Evolutionary conservation across 768 basidiomycete genomes (phyloP).

Genomic region (Butyriboletus loyo): DNA sequence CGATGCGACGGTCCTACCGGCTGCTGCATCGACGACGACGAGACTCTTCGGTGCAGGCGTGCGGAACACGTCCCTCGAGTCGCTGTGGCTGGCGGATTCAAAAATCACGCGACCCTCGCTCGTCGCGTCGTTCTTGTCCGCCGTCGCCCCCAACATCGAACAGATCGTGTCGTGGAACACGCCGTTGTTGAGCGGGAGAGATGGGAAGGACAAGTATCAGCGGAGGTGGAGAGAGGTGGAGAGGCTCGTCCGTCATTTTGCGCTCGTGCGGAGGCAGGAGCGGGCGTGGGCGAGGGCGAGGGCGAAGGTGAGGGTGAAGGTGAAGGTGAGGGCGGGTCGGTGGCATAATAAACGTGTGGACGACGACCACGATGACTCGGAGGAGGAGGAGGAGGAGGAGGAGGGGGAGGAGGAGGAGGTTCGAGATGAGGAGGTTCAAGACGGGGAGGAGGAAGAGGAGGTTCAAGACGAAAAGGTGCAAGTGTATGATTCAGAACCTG

Average conservation of each 20-base stretch:
- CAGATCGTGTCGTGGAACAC: constrained; percentile 32
- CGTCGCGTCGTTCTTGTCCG: constrained; percentile 28
- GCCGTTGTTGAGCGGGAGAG: constrained; percentile 23
- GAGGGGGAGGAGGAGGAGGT: neutral
- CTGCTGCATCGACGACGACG: neutral
- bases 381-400: too few species aligned
- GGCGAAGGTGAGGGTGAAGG: too few species aligned
- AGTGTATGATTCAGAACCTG: constrained; percentile 25
- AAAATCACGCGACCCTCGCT: constrained; percentile 25
- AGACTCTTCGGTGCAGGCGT: constrained; percentile 19
- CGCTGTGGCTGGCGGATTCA: constrained; percentile 28
- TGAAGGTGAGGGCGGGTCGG: too few species aligned
- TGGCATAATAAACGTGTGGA: too few species aligned
- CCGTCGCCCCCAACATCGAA: constrained; percentile 29
- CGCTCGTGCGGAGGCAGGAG: constrained; percentile 20
- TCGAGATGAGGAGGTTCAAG: constrained; percentile 6
- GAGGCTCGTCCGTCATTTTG: constrained; percentile 19
- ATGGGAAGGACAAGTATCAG: constrained; percentile 25
- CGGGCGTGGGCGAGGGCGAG: constrained; percentile 12
- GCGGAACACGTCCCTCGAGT: constrained; percentile 25
- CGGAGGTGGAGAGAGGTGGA: constrained; percentile 26
- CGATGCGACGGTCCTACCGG: constrained; percentile 24
- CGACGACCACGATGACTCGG: too few species aligned
- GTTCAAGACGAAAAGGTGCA: constrained; percentile 7
- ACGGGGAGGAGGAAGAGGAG: neutral